Percentiles rank a stretch among this genome's conserved stretches.
phyloP scores from a whole-genome alignment of 768 basidiomycete genomes.

The Rhizopogon vesiculosus region DNA sequence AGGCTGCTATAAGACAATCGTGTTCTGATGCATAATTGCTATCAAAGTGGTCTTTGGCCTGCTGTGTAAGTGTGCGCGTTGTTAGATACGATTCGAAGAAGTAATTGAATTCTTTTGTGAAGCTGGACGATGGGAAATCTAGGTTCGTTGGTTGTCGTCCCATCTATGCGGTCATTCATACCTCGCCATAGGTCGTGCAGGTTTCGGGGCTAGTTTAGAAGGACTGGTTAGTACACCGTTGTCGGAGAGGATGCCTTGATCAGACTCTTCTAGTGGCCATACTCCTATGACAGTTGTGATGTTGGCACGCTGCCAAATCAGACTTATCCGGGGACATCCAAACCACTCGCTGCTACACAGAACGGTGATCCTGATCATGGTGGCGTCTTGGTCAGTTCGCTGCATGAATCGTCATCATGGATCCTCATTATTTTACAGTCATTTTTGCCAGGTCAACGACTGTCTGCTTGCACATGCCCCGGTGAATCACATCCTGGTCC shows the following conservation, averaged over 20 bases:
- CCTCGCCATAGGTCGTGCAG: constrained; percentile 38
- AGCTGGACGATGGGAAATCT: constrained; percentile 56
- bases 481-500: constrained; percentile 59
- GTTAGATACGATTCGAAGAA: background rate
- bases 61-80: constrained; percentile 30
- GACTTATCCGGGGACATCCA: constrained; percentile 40
- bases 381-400: constrained; percentile 17
- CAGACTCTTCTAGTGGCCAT: constrained; percentile 39
- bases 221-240: constrained; percentile 49
- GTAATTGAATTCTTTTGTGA: constrained; percentile 8
- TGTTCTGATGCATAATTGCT: constrained; percentile 3
- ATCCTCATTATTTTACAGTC: constrained; percentile 21
- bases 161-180: background rate
- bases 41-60: constrained; percentile 41
- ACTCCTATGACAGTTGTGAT: constrained; percentile 61
- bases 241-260: constrained; percentile 6
- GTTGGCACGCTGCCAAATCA: constrained; percentile 78
- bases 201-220: constrained; percentile 53
- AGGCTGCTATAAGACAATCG: background rate
- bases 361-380: constrained; percentile 32
- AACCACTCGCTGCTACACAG: constrained; percentile 39
- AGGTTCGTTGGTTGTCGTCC: constrained; percentile 7
- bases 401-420: background rate
- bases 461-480: constrained; percentile 55
- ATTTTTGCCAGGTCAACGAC: constrained; percentile 52